phyloP scores from a whole-genome alignment of 2,329 filamentous ascomycete genomes.

The Diaporthe citri region DNA sequence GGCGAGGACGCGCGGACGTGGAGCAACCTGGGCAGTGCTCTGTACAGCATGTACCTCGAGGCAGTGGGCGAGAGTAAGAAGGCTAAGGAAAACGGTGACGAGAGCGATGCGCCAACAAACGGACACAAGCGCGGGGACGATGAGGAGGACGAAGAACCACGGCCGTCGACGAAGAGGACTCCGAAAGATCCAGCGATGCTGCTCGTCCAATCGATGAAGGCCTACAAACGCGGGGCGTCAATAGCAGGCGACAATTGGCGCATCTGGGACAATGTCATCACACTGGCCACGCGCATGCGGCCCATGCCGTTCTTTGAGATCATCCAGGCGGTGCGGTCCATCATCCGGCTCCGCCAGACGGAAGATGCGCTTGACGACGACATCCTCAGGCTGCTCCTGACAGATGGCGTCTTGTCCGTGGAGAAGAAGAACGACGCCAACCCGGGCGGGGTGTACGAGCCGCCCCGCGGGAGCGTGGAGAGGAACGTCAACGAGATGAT shows the following conservation, averaged over 20 bases:
- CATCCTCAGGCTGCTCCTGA: constrained; percentile 78
- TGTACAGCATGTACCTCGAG: constrained; percentile 77
- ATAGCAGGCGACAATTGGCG: constrained; percentile 89
- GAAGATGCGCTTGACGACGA: constrained; percentile 84
- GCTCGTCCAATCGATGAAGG: constrained; percentile 80
- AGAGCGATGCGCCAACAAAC: constrained; percentile 42
- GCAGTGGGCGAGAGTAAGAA: constrained; percentile 55
- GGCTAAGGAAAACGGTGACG: constrained; percentile 41
- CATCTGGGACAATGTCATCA: constrained; percentile 97
- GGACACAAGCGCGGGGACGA: constrained; percentile 45
- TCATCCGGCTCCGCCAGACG: constrained; percentile 82
- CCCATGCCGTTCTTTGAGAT: constrained; percentile 84
- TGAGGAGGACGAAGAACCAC: constrained; percentile 44
- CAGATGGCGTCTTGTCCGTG: constrained; percentile 71
- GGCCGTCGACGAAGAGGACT: constrained; percentile 36
- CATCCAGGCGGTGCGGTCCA: constrained; percentile 77
- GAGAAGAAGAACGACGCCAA: constrained; percentile 52
- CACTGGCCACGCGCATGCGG: constrained; percentile 81
- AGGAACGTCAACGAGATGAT: constrained; percentile 78
- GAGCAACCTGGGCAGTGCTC: constrained; percentile 91
- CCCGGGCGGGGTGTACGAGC: constrained; percentile 50
- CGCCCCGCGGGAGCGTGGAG: constrained; percentile 70
- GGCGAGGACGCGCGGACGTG: constrained; percentile 92
- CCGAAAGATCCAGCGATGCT: constrained; percentile 68
- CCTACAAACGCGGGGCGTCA: constrained; percentile 87